These are phyloP conservation scores for Aspergillus sp. DNA, from an alignment of 2,329 filamentous ascomycete species.

Conservation along the genomic window DNA sequence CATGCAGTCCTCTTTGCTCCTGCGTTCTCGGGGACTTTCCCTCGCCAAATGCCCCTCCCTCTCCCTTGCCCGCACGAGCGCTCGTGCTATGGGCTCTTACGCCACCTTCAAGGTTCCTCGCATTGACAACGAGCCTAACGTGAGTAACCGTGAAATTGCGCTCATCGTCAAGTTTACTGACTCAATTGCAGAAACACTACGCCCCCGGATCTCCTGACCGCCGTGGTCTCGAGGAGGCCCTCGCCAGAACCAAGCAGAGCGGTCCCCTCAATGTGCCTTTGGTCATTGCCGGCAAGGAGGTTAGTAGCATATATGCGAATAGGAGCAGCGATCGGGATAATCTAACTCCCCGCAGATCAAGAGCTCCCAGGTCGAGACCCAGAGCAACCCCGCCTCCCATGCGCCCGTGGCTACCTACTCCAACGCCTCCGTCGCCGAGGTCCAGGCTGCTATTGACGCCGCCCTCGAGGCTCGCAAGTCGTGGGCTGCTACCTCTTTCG, in stretches of 20 bases:
- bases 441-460: conserved; percentile 76
- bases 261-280: conserved; percentile 77
- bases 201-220: conserved; percentile 79
- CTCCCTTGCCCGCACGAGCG: conserved; percentile 23
- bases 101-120: conserved; percentile 86
- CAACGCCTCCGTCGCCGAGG: conserved; percentile 74
- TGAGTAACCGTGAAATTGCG: conserved; percentile 51
- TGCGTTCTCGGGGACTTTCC: conserved; percentile 31
- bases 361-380: conserved; percentile 50
- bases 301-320: conserved; percentile 42
- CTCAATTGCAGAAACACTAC: conserved; percentile 73
- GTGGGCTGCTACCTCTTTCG: conserved; percentile 86
- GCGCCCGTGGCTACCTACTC: conserved; percentile 80
- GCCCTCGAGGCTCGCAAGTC: conserved; percentile 81
- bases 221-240: conserved; percentile 71
- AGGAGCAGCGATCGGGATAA: too few species aligned
- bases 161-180: conserved; percentile 6
- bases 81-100: conserved; percentile 56
- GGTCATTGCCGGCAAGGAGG: conserved; percentile 79
- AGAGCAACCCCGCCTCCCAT: conserved; percentile 83
- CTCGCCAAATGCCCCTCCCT: conserved; percentile 22
- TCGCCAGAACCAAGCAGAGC: conserved; percentile 69
- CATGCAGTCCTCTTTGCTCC: conserved; percentile 34
- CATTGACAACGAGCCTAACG: conserved; percentile 93
- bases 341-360: conserved; percentile 29